These are phyloP conservation scores for Lyophyllum semitale DNA, from an alignment of 768 basidiomycete genomes.

Conservation along the genomic window DNA sequence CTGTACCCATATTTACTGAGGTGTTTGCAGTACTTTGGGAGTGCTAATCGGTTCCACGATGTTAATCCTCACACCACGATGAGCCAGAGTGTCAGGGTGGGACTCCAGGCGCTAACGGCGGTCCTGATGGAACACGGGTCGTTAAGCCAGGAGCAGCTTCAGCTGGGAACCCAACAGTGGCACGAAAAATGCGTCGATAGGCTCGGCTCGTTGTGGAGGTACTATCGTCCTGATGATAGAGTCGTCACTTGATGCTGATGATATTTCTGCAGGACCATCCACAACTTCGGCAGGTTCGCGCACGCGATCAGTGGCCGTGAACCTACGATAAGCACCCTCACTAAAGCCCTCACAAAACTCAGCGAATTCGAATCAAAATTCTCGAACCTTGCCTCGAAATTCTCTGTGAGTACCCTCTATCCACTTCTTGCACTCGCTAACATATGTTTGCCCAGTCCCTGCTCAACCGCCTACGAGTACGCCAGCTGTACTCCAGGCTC, in stretches of 20 bases:
- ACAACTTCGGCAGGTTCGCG: slow-evolving; percentile 8
- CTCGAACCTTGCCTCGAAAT: slow-evolving; percentile 36
- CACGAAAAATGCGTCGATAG: slow-evolving; percentile 2
- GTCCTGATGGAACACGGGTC: not conserved
- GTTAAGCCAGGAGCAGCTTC: not conserved
- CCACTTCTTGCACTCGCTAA: not conserved
- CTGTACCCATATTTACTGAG: not conserved
- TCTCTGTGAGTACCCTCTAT: slow-evolving; percentile 26
- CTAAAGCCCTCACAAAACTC: slow-evolving; percentile 30
- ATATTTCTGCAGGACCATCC: slow-evolving; percentile 6
- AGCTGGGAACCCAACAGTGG: slow-evolving; percentile 6
- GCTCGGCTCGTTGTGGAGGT: slow-evolving; percentile 15
- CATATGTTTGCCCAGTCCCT: slow-evolving; percentile 5
- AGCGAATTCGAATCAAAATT: slow-evolving; percentile 41
- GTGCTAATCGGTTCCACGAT: not conserved
- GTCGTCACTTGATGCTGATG: not conserved
- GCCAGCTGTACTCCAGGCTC: slow-evolving; percentile 32
- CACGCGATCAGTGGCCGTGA: slow-evolving; percentile 5
- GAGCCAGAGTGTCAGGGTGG: not conserved
- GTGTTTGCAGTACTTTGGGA: not conserved
- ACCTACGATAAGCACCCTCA: slow-evolving; percentile 4
- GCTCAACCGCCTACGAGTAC: slow-evolving; percentile 34
- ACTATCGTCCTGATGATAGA: not conserved
- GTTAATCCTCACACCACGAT: not conserved
- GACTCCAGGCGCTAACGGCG: not conserved